Evolutionary conservation across 2,329 filamentous ascomycete species (phyloP).

Genomic region (Gyromitra esculenta): DNA sequence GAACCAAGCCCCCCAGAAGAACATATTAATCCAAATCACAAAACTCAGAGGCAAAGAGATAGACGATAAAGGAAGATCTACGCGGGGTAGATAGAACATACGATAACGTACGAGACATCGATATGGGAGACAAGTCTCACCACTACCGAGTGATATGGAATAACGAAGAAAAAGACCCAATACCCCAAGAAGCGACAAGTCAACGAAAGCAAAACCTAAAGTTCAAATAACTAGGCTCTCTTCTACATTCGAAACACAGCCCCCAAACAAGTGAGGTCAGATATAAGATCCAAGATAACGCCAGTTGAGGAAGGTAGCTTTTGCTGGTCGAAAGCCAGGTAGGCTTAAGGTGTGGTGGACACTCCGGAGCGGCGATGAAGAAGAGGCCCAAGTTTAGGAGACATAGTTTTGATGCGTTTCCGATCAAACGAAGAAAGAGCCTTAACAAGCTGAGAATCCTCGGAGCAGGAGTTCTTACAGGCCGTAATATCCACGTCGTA

Average conservation of each 20-base stretch:
- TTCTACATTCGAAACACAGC: neutral
- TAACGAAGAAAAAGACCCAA: neutral
- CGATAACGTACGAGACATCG: neutral
- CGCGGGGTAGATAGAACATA: neutral
- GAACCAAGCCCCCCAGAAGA: no score
- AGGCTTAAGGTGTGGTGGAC: neutral
- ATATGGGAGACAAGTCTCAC: neutral
- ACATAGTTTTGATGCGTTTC: neutral
- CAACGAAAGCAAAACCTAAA: neutral
- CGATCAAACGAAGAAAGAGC: neutral
- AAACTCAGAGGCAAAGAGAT: no score
- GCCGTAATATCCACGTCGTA: neutral
- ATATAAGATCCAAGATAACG: neutral
- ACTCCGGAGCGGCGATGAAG: no score
- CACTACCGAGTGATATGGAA: neutral
- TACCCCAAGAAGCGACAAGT: neutral
- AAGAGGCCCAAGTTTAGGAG: neutral
- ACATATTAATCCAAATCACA: no score
- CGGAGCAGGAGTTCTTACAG: neutral
- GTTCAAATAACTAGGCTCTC: no score
- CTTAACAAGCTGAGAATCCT: neutral
- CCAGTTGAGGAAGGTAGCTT: neutral
- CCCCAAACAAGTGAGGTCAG: neutral
- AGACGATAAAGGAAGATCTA: neutral
- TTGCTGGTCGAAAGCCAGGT: neutral